Conservation (phyloP, 2,329 filamentous ascomycete genomes). For the Xylaria multiplex region DNA sequence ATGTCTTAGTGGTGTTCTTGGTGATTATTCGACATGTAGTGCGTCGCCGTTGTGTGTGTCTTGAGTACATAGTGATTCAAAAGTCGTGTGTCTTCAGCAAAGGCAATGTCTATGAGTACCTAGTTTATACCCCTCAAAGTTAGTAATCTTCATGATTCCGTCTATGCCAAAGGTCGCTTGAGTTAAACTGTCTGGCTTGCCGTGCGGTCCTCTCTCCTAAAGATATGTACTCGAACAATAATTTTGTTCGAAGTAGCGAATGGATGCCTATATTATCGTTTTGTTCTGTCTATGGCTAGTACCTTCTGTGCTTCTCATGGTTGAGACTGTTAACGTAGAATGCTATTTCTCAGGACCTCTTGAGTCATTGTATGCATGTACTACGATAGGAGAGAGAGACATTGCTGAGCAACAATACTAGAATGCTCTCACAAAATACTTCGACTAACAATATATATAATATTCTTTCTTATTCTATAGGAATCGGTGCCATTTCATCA, state of each 20-base stretch:
- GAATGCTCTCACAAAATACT: no score
- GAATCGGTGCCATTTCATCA: neutral
- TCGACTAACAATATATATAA: neutral
- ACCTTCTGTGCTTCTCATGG: neutral
- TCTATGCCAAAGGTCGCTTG: no score
- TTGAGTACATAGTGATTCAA: neutral
- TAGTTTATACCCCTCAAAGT: no score
- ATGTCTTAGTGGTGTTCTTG: neutral
- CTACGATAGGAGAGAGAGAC: neutral
- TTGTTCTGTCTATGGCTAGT: neutral
- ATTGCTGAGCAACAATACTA: neutral
- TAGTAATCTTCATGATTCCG: no score
- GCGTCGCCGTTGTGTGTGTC: neutral
- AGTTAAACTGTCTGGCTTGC: neutral
- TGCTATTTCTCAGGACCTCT: no score
- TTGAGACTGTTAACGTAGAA: no score
- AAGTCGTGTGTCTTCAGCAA: neutral
- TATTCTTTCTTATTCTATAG: neutral
- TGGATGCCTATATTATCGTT: neutral
- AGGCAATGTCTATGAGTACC: neutral
- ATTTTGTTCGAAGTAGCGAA: neutral
- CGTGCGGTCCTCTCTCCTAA: neutral
- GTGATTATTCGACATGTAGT: neutral
- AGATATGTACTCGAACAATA: constrained; percentile 1
- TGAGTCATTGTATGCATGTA: neutral